These are phyloP conservation scores for Nepenthes alata DNA, from an alignment of 179 eudicot genomes.

Conservation along the genomic window DNA sequence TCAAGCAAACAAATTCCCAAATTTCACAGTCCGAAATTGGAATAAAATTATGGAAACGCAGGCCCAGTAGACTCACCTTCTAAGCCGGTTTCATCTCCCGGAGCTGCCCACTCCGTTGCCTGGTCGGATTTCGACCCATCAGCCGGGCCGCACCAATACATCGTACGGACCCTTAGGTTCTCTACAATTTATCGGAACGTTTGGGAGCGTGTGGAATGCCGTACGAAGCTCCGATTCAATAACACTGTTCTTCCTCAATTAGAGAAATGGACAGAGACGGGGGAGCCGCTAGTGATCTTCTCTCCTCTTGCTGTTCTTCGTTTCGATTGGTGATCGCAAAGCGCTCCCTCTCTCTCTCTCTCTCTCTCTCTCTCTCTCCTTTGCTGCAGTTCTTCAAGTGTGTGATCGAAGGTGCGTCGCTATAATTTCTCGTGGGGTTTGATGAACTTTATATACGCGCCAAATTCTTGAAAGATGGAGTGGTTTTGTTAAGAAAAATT, in stretches of 20 bases:
- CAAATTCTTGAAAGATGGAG: neutral
- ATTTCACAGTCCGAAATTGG: conserved; percentile 9
- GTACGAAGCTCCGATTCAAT: neutral
- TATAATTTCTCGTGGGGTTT: neutral
- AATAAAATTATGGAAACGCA: neutral
- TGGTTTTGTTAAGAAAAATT: too few relatives aligned
- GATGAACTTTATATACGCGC: neutral
- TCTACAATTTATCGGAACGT: neutral
- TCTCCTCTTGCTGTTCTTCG: too few relatives aligned
- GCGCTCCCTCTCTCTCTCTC: too few relatives aligned
- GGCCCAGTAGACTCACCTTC: conserved; percentile 37
- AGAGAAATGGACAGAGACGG: too few relatives aligned
- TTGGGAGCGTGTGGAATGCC: neutral
- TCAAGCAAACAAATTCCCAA: conserved; percentile 9
- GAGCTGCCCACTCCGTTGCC: conserved; percentile 33
- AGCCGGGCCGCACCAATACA: conserved; percentile 38
- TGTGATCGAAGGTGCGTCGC: neutral
- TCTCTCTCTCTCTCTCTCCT: too few relatives aligned
- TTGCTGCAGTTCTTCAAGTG: neutral
- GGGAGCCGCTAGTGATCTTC: too few relatives aligned
- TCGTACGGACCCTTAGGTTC: conserved; percentile 13
- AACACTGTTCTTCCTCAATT: too few relatives aligned
- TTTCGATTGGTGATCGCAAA: too few relatives aligned
- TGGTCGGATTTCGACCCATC: conserved; percentile 52
- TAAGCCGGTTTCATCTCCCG: conserved; percentile 41